Evolutionary conservation across 495 filamentous ascomycete species (phyloP).

Genomic region (Sabuloglossum arenarium): DNA sequence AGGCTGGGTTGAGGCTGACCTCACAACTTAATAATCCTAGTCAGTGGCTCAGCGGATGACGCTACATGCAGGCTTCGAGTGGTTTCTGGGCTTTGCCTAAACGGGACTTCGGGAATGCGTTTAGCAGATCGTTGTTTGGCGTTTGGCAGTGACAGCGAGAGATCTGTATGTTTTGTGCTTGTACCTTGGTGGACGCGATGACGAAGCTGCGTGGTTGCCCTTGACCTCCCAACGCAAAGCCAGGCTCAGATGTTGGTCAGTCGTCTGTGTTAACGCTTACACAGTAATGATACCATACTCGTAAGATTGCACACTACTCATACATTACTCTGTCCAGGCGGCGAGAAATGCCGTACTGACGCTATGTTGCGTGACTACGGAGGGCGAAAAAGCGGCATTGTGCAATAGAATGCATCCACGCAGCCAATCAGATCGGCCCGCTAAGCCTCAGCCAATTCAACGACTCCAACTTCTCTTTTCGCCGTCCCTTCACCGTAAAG

Average conservation of each 20-base stretch:
- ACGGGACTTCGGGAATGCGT: background rate
- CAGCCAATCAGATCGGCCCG: background rate
- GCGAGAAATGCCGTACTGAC: background rate
- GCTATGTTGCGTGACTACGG: background rate
- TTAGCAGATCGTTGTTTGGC: background rate
- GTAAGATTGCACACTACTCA: background rate
- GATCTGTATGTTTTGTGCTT: too few relatives aligned
- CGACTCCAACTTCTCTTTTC: slow-evolving; percentile 31
- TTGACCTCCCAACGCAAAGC: too few relatives aligned
- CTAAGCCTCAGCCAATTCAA: slow-evolving; percentile 22
- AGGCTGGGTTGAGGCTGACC: background rate
- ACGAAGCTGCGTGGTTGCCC: too few relatives aligned
- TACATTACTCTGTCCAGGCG: background rate
- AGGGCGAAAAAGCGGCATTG: background rate
- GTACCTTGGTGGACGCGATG: too few relatives aligned
- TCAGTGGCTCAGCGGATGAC: background rate
- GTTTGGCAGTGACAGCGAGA: background rate
- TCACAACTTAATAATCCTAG: background rate
- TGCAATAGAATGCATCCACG: background rate
- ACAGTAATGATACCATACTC: too few relatives aligned
- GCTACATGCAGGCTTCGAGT: background rate
- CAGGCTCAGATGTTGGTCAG: too few relatives aligned
- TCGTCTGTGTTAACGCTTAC: too few relatives aligned
- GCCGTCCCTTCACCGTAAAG: slow-evolving; percentile 19
- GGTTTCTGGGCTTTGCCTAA: background rate